These are phyloP conservation scores for Diplocarpon rosae DNA, from an alignment of 2,329 filamentous ascomycete genomes.

Conservation along the genomic window DNA sequence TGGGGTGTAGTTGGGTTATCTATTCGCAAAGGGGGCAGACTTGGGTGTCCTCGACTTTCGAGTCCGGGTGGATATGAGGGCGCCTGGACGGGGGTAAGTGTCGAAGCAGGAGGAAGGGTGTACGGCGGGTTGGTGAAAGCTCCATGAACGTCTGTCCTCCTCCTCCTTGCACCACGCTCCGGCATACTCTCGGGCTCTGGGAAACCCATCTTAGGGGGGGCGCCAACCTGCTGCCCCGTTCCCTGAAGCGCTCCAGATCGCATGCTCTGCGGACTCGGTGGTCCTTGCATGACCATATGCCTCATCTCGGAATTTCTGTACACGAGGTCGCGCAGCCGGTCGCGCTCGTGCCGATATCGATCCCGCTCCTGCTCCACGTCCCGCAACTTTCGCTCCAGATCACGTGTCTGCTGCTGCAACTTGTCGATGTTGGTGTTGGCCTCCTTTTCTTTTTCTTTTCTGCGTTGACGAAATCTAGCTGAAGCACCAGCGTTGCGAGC, in stretches of 20 bases:
- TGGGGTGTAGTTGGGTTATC: slow-evolving; percentile 16
- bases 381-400: slow-evolving; percentile 44
- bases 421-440: slow-evolving; percentile 57
- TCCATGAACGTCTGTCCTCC: slow-evolving; percentile 24
- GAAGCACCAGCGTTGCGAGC: slow-evolving; percentile 79
- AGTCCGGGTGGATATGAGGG: slow-evolving; percentile 14
- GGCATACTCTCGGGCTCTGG: slow-evolving; percentile 11
- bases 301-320: slow-evolving; percentile 45
- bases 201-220: slow-evolving; percentile 10
- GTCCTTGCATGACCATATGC: slow-evolving; percentile 39
- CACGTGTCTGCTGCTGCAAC: slow-evolving; percentile 59
- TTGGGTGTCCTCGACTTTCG: slow-evolving; percentile 14
- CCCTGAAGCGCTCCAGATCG: slow-evolving; percentile 18
- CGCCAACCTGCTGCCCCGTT: slow-evolving; percentile 7
- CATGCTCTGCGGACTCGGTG: slow-evolving; percentile 36
- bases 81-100: slow-evolving; percentile 21
- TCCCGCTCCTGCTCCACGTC: slow-evolving; percentile 53
- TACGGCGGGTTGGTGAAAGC: slow-evolving; percentile 23
- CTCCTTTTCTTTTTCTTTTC: slow-evolving; percentile 73
- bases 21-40: slow-evolving; percentile 24
- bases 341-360: slow-evolving; percentile 62
- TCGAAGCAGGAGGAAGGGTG: slow-evolving; percentile 21
- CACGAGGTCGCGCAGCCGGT: slow-evolving; percentile 59
- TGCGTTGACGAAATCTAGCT: slow-evolving; percentile 66
- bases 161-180: slow-evolving; percentile 24